Evolutionary conservation across 192 early-diverging fungal species (phyloP).

Genomic region (Podila clonocystis): DNA sequence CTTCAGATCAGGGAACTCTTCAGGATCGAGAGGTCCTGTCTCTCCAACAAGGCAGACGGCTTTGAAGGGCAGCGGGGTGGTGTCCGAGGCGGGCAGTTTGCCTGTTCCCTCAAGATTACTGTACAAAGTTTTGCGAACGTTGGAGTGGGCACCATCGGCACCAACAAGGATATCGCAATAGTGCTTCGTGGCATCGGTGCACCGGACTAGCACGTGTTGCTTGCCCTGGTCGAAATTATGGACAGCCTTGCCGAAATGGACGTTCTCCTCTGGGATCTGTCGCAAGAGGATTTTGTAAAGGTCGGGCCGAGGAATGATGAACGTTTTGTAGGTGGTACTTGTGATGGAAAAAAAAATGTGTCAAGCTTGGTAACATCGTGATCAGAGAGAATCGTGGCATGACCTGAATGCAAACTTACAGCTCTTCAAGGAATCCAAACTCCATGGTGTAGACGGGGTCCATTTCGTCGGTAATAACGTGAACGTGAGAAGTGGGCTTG

Average conservation of each 20-base stretch:
- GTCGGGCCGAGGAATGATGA: too few species aligned
- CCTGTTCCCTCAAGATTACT: not conserved
- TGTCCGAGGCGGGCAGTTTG: conserved; percentile 1
- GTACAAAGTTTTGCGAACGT: conserved; percentile 14
- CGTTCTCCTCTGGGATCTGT: too few species aligned
- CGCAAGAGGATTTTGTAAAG: too few species aligned
- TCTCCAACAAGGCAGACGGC: conserved; percentile 11
- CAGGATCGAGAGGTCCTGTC: conserved; percentile 6
- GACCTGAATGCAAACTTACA: too few species aligned
- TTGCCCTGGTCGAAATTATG: not conserved
- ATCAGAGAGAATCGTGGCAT: too few species aligned
- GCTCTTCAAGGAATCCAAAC: not conserved
- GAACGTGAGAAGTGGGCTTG: not conserved
- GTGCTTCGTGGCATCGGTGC: not conserved
- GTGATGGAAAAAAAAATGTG: too few species aligned
- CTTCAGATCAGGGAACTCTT: conserved; percentile 8
- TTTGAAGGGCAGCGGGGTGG: not conserved
- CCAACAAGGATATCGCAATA: conserved; percentile 16
- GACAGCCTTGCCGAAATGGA: not conserved
- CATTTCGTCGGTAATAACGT: not conserved
- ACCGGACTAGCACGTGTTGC: not conserved
- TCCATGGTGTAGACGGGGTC: not conserved
- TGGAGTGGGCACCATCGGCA: conserved; percentile 7
- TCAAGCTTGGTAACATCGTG: too few species aligned
- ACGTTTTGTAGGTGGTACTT: too few species aligned